These are phyloP conservation scores for Nymphaea colorata DNA, from an alignment of 164 flowering plant genomes.

Conservation along the genomic window DNA sequence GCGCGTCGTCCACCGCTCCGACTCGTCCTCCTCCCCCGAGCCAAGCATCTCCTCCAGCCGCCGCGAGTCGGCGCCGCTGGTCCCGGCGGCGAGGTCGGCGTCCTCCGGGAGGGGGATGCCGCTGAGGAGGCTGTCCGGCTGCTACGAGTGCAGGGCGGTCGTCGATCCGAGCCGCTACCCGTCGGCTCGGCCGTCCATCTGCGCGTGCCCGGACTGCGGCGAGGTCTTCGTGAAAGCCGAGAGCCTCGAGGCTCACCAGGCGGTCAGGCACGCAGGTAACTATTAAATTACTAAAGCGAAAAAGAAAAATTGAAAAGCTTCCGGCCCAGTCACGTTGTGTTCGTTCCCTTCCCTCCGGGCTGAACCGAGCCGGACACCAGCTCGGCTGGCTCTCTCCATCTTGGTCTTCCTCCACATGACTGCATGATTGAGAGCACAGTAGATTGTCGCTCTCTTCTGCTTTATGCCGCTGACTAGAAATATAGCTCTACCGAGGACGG, in stretches of 20 bases:
- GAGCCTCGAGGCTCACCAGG: slow-evolving; percentile 82
- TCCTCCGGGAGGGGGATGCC: slow-evolving; percentile 28
- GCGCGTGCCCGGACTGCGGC: slow-evolving; percentile 80
- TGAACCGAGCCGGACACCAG: background rate
- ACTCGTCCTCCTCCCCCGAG: slow-evolving; percentile 53
- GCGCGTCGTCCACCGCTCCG: slow-evolving; percentile 74
- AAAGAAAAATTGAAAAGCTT: too few relatives aligned
- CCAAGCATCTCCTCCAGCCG: slow-evolving; percentile 42
- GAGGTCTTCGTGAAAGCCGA: slow-evolving; percentile 82
- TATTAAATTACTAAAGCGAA: background rate
- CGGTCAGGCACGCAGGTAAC: slow-evolving; percentile 81
- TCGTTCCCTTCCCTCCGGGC: background rate
- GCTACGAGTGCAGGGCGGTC: slow-evolving; percentile 26
- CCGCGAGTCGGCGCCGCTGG: slow-evolving; percentile 32
- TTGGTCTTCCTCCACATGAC: too few relatives aligned
- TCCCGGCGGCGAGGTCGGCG: slow-evolving; percentile 21
- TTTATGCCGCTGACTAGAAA: background rate
- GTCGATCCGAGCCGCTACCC: slow-evolving; percentile 38
- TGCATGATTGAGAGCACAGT: background rate
- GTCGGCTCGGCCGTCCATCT: slow-evolving; percentile 44
- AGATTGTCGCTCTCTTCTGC: background rate
- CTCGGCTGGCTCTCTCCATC: background rate
- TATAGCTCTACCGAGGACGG: too few relatives aligned
- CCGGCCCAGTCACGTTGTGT: background rate
- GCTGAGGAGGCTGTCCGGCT: slow-evolving; percentile 27